Percentiles rank a stretch among this genome's conserved stretches.
Conservation (phyloP, 495 filamentous ascomycete species). For the Neurospora africana region DNA sequence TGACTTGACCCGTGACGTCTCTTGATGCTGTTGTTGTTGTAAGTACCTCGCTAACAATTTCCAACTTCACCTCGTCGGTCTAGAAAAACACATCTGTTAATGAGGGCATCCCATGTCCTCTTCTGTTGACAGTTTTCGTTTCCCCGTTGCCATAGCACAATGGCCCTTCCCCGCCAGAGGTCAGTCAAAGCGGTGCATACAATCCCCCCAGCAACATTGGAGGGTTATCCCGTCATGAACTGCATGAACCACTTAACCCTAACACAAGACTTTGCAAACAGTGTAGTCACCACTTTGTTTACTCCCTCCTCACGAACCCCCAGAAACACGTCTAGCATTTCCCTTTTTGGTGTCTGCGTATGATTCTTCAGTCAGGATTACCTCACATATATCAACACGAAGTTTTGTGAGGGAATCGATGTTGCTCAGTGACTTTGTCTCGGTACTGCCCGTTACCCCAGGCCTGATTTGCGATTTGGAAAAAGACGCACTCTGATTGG, state of each 20-base stretch:
- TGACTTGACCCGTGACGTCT: slow-evolving; percentile 19
- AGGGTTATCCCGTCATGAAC: neutral
- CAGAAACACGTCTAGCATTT: neutral
- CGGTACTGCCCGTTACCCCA: neutral
- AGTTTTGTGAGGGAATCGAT: neutral
- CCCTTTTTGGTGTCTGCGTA: neutral
- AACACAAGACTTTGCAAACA: neutral
- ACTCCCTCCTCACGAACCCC: neutral
- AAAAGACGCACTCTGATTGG: neutral
- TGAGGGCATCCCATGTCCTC: too few relatives aligned
- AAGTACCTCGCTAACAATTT: neutral
- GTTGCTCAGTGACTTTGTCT: neutral
- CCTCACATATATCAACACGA: neutral
- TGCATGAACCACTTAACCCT: neutral
- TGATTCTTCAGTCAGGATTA: neutral
- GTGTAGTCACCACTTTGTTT: neutral
- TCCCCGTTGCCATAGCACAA: too few relatives aligned
- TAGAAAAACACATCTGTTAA: too few relatives aligned
- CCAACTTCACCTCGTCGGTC: neutral
- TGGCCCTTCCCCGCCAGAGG: too few relatives aligned
- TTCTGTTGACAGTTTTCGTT: too few relatives aligned
- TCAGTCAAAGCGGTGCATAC: neutral
- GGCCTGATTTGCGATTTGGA: neutral
- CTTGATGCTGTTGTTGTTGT: neutral
- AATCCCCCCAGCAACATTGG: neutral